Evolutionary conservation across 331 rosid species (phyloP).

Genomic region (Spiraea crenata): DNA sequence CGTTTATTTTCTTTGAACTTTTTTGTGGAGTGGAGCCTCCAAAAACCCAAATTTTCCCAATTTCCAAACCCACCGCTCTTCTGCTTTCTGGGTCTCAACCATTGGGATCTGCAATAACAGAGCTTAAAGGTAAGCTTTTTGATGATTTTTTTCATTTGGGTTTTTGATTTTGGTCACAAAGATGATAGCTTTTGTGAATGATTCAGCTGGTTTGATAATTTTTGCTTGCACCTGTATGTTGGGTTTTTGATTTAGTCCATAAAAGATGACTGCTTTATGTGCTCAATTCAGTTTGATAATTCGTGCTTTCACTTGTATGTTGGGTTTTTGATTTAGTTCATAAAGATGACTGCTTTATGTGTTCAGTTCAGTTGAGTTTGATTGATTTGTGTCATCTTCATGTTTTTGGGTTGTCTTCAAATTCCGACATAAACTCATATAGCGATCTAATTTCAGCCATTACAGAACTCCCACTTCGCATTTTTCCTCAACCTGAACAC

Average conservation of each 20-base stretch:
- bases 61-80: not conserved
- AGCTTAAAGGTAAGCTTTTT: conserved; percentile 4
- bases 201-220: conserved; percentile 2
- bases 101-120: conserved; percentile 1
- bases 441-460: too few relatives aligned
- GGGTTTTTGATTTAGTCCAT: not conserved
- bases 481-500: too few relatives aligned
- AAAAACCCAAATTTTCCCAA: conserved; percentile 1
- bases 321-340: conserved; percentile 11
- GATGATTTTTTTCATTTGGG: not conserved
- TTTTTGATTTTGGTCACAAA: conserved; percentile 4
- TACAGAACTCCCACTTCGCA: too few relatives aligned
- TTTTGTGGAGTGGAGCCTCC: conserved; percentile 4
- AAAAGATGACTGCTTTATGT: conserved; percentile 3
- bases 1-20: not conserved
- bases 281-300: not conserved
- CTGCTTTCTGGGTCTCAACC: not conserved
- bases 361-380: not conserved
- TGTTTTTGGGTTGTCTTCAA: not conserved
- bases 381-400: not conserved
- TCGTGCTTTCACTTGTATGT: not conserved
- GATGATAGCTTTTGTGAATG: not conserved
- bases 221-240: not conserved
- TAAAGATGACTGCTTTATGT: conserved; percentile 1
- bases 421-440: too few relatives aligned